These are phyloP conservation scores for Coprinopsis sp. DNA, from an alignment of 768 basidiomycete genomes.

Conservation along the genomic window DNA sequence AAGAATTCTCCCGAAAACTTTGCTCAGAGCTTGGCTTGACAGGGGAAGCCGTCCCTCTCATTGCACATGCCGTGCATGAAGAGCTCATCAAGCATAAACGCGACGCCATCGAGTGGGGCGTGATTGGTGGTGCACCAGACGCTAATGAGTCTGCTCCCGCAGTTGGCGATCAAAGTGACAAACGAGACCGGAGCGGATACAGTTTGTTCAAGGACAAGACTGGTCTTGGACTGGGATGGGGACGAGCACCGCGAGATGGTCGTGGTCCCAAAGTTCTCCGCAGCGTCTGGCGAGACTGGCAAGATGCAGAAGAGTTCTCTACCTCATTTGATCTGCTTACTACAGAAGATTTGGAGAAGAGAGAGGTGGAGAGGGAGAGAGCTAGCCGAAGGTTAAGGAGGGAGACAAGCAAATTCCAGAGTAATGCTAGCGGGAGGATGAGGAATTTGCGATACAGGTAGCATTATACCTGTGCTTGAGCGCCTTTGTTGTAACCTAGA, in stretches of 20 bases:
- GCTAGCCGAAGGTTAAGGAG: constrained; percentile 51
- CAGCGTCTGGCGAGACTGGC: constrained; percentile 96
- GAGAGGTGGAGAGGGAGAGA: constrained; percentile 84
- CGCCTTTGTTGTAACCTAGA: too few relatives aligned
- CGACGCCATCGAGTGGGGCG: constrained; percentile 91
- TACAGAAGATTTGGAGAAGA: constrained; percentile 86
- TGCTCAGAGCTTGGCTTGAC: constrained; percentile 83
- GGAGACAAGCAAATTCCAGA: constrained; percentile 13
- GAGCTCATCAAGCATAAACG: constrained; percentile 94
- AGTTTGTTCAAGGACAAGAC: constrained; percentile 76
- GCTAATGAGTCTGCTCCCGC: constrained; percentile 5
- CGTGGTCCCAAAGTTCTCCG: constrained; percentile 76
- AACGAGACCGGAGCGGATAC: constrained; percentile 45
- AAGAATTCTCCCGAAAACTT: constrained; percentile 74
- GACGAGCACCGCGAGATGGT: constrained; percentile 71
- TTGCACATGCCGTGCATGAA: constrained; percentile 92
- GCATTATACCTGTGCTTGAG: too few relatives aligned
- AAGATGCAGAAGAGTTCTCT: constrained; percentile 83
- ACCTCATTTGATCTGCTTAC: constrained; percentile 85
- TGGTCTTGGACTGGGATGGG: constrained; percentile 73
- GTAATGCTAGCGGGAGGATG: constrained; percentile 11
- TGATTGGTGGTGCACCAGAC: constrained; percentile 43
- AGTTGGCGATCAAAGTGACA: constrained; percentile 30
- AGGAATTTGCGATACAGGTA: constrained; percentile 11
- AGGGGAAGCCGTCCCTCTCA: constrained; percentile 82